Percentiles rank a stretch among this genome's conserved stretches.
Evolutionary conservation across 2,329 filamentous ascomycete species (phyloP).

Genomic region (Cytospora paraplurivora): DNA sequence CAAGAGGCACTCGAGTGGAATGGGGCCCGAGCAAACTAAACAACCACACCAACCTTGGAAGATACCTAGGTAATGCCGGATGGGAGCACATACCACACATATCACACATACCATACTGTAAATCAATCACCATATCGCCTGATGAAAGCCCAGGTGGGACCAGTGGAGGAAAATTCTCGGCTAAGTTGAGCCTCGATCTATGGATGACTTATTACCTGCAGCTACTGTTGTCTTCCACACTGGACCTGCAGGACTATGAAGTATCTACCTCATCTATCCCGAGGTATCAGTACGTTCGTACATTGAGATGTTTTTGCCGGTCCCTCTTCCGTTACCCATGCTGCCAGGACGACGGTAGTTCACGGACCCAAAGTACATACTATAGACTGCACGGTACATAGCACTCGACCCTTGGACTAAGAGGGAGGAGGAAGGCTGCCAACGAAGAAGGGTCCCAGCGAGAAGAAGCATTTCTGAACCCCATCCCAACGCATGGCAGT

Average conservation of each 20-base stretch:
- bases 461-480: conserved; percentile 9
- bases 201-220: conserved; percentile 9
- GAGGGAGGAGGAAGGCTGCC: background rate
- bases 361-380: background rate
- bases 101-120: conserved; percentile 1
- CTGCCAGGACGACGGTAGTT: conserved; percentile 4
- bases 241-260: conserved; percentile 10
- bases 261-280: conserved; percentile 6
- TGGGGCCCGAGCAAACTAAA: conserved; percentile 5
- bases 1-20: conserved; percentile 15
- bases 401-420: background rate
- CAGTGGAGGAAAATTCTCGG: conserved; percentile 14
- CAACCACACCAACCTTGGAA: background rate
- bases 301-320: background rate
- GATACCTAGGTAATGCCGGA: conserved; percentile 10
- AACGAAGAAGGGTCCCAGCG: conserved; percentile 9
- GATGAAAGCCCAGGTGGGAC: conserved; percentile 7
- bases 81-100: background rate
- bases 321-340: conserved; percentile 14
- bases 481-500: background rate
- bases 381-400: conserved; percentile 1
- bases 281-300: background rate
- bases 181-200: conserved; percentile 27
- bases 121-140: background rate
- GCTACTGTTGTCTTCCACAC: conserved; percentile 13